phyloP scores from a whole-genome alignment of 306 rosid species.

The Citrullus amarus region DNA sequence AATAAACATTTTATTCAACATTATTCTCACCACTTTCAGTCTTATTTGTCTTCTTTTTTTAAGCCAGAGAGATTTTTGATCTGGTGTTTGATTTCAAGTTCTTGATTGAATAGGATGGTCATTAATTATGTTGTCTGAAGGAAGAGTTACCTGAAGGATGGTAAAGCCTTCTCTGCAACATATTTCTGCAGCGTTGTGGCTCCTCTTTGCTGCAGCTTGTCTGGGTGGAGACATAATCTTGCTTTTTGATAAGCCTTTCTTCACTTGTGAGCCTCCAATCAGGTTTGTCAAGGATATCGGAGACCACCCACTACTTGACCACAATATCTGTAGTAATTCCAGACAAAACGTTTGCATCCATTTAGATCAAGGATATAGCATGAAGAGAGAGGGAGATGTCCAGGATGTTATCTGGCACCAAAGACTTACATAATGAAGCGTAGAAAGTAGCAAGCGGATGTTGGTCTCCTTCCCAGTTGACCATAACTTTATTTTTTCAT shows the following conservation, averaged over 20 bases:
- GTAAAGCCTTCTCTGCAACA: conserved; percentile 58
- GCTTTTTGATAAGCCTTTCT: conserved; percentile 92
- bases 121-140: background rate
- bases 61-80: background rate
- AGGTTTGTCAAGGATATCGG: conserved; percentile 49
- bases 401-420: conserved; percentile 2
- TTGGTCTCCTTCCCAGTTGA: conserved; percentile 70
- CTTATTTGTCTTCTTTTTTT: background rate
- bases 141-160: conserved; percentile 61
- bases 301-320: conserved; percentile 69
- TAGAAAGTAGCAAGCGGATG: conserved; percentile 68
- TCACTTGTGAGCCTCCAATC: conserved; percentile 63
- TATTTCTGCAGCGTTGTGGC: conserved; percentile 63
- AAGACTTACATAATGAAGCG: conserved; percentile 57
- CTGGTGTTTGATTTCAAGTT: background rate
- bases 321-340: conserved; percentile 38
- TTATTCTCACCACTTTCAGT: background rate
- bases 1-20: background rate
- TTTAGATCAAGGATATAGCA: background rate
- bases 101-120: background rate
- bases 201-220: conserved; percentile 91
- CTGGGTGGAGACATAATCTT: conserved; percentile 87
- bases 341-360: background rate
- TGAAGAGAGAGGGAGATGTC: background rate
- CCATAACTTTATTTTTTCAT: conserved; percentile 67